These are phyloP conservation scores for Lyophyllum atratum DNA, from an alignment of 768 basidiomycete species.

Conservation along the genomic window DNA sequence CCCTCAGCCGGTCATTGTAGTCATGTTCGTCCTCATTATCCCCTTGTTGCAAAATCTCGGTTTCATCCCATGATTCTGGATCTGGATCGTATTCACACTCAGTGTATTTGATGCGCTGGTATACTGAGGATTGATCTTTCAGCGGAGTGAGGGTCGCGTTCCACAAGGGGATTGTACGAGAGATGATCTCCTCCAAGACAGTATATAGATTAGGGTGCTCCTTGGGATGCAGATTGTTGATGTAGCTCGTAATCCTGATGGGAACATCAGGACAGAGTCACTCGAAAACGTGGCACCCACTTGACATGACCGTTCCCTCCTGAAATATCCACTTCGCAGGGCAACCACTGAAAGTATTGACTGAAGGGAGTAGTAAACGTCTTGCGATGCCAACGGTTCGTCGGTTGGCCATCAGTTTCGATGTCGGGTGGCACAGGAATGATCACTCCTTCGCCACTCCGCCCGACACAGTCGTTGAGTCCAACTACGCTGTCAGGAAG, in stretches of 20 bases:
- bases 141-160: slow-evolving; percentile 24
- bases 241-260: slow-evolving; percentile 32
- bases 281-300: slow-evolving; percentile 2
- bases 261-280: neutral
- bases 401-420: neutral
- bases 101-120: slow-evolving; percentile 12
- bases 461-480: slow-evolving; percentile 16
- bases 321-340: slow-evolving; percentile 26
- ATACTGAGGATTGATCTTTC: neutral
- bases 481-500: slow-evolving; percentile 9
- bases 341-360: slow-evolving; percentile 10
- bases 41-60: slow-evolving; percentile 16
- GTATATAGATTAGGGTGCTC: slow-evolving; percentile 23
- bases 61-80: slow-evolving; percentile 4
- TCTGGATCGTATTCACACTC: slow-evolving; percentile 12
- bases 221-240: slow-evolving; percentile 40
- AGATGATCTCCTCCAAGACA: slow-evolving; percentile 27
- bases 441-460: slow-evolving; percentile 16
- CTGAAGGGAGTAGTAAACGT: neutral
- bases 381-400: neutral
- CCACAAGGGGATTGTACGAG: slow-evolving; percentile 30
- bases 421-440: slow-evolving; percentile 8
- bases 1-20: slow-evolving; percentile 13
- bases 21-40: slow-evolving; percentile 21
- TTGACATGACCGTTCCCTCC: slow-evolving; percentile 1